Conservation (phyloP, 257 asterid genomes). For the Lavandula angustifolia region DNA sequence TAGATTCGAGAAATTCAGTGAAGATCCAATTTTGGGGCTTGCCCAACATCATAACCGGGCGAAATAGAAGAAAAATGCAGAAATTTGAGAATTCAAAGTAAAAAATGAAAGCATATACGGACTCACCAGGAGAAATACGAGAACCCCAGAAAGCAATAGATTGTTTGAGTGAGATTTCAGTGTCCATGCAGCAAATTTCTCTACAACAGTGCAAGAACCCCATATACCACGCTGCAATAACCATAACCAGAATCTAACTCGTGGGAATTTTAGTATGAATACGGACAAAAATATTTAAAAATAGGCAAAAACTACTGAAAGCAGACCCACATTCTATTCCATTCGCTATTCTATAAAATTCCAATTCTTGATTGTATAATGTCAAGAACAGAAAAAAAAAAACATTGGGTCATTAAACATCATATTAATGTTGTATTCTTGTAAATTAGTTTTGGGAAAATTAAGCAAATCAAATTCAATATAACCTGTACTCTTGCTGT, state of each 20-base stretch:
- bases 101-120: slow-evolving; percentile 12
- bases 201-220: slow-evolving; percentile 32
- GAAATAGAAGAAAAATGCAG: slow-evolving; percentile 42
- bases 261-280: slow-evolving; percentile 7
- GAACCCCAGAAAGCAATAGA: slow-evolving; percentile 32
- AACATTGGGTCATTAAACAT: neutral
- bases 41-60: slow-evolving; percentile 25
- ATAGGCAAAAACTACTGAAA: slow-evolving; percentile 16
- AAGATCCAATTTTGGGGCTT: slow-evolving; percentile 29
- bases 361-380: neutral
- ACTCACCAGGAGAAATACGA: slow-evolving; percentile 38
- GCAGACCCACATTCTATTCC: slow-evolving; percentile 48
- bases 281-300: slow-evolving; percentile 24
- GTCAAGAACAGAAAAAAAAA: neutral
- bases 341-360: neutral
- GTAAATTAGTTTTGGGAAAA: slow-evolving; percentile 14
- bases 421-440: neutral
- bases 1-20: slow-evolving; percentile 26
- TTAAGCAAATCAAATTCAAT: slow-evolving; percentile 30
- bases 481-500: slow-evolving; percentile 50
- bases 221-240: slow-evolving; percentile 38
- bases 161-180: slow-evolving; percentile 35
- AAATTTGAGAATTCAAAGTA: slow-evolving; percentile 21
- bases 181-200: slow-evolving; percentile 46
- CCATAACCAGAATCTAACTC: slow-evolving; percentile 39